Base-by-base conservation (phyloP, 208 protist species). In the Angomonas desouzai region DNA sequence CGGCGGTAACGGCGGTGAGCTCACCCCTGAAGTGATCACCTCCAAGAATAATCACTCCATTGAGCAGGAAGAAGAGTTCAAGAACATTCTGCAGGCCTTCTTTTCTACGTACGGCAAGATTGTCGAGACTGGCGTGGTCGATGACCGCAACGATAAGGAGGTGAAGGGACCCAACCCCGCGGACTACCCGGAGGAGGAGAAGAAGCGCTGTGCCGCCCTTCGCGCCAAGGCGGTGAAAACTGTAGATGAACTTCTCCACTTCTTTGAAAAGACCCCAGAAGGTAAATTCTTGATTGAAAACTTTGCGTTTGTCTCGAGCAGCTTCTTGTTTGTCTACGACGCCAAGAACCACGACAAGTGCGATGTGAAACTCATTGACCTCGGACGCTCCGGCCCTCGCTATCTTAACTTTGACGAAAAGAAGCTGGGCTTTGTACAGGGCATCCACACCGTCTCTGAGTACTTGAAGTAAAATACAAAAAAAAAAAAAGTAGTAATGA, bases 301-400 rank as follows among this genome's bases (percentile, higher is more conserved):
- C 23, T 79, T 82, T 61, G 82, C 87, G 0, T 87, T 93, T 69
- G 83, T 93, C 0, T 93, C 87, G n/a, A 66, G 83, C 16, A 87
- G 76, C 25, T 36, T 90, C 29, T 61, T 93, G 27, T 58, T 89
- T n/a, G 49, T 86, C 3, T 93, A 93, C 61, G 83, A 93, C 61
- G 72, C 78, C 2, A 60, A 28, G n/a, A 34, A 55, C 29, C 23
- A 22, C 28, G 63, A 53, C 0, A 68, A 53, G 22, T 34, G 66
- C 20, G 38, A 30, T 1, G 72, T 89, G 9, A 73, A 75, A 22
- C 55, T 93, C 57, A 93, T 93, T 62, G 87, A 93, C 60, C 87
- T 86, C 58, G 70, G 74, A 18, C 83, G 81, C 16, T 88, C 74
- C 45, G 68, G 81, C 28, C 74, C 66, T 49, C 77, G 87, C 0